Base-by-base conservation (phyloP, 2,329 filamentous ascomycete species). In the Aspergillus fijiensis region DNA sequence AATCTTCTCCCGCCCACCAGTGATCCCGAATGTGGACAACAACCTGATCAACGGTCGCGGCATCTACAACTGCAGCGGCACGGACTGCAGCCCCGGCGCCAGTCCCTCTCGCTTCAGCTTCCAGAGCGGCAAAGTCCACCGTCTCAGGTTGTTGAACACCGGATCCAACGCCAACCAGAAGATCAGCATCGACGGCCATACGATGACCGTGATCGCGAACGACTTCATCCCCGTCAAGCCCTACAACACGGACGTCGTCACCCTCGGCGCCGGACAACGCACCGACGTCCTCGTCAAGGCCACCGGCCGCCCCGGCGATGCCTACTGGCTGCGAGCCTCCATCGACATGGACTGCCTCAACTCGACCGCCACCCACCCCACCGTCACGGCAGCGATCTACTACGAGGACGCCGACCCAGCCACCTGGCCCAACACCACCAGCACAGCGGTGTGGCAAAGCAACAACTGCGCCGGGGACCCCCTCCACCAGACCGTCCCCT, bases 141-240 rank as follows among this genome's bases (percentile, higher is more conserved):
- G 73, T 5, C 60, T 82, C 10, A 71, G 79, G n/a, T 59, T 82
- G 21, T 71, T 82, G 62, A 81, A 81, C 66, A 69, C 73, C 2
- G 72, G 72, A 60, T 58, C 73, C 67, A 58, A 77, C 79, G 70
- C 56, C 1, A 39, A 56, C 12, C 61, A 51, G 51, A 60, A 58
- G 19, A 64, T 67, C 25, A 76, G 71, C 31, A 80, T 88, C 77
- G 68, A 88, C 83, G 81, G 80, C 1, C 87, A 90, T 72, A 83
- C 75, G 21, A 77, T 90, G 73, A 87, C 81, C 0, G 84, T 90
- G 58, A 85, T 89, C 56, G 81, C 86, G 21, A 84, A 84, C 65
- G 87, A 90, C 69, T 87, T 87, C 58, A 84, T 88, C 3, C 78
- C 82, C 1, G 76, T 89, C 35, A 70, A 84, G 63, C 87, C 88